Base-by-base conservation (phyloP, 805 yeast genomes). In the Spathaspora girioi region DNA sequence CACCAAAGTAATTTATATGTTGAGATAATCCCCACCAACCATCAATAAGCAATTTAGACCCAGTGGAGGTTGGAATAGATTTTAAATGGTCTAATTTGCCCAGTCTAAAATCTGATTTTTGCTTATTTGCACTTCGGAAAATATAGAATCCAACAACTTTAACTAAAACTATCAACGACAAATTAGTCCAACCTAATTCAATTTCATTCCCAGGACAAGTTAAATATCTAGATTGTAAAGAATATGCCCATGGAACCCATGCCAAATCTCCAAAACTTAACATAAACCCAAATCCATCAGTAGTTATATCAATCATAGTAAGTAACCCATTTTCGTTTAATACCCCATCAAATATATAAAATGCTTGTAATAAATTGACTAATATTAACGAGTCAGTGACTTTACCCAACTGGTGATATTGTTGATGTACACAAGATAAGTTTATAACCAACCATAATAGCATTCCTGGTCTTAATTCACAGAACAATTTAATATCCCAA, bases 251-350 rank as follows among this genome's bases (percentile, higher is more conserved):
- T 31, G 99, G 99, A 19, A 94, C 90, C 75, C 94, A 79, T 2
- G 94, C 84, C 60, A 94, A 77, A 65, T 94, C 99, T 27, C 99
- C 99, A 72, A 93, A 92, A 2, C 91, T 83, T 49, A 94, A 76
- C 99, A 94, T 94, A 70, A 86, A 92, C 1, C 99, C 99, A 66
- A 94, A 90, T 0, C 99, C 99, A 70, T 94, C 99, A 10, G 97
- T 89, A 6, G 96, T 87, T 47, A 92, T 83, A 67, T 94, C 99
- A 80, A 94, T 93, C 97, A 94, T 94, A 6, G 94, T 83, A 53
- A 94, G 73, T 11, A 85, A 80, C 5, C 97, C 97, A 62, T 83
- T 89, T 67, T 94, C 98, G 66, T 91, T 90, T 57, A 89, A 72
- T 0, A 93, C 96, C 46, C 97, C 97, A 65, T 94, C 99, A 62